Evolutionary conservation across 176 grass and related monocot species (phyloP), one percentile per base, ranked within the genome.

Genomic region (Triticum monococcum): DNA sequence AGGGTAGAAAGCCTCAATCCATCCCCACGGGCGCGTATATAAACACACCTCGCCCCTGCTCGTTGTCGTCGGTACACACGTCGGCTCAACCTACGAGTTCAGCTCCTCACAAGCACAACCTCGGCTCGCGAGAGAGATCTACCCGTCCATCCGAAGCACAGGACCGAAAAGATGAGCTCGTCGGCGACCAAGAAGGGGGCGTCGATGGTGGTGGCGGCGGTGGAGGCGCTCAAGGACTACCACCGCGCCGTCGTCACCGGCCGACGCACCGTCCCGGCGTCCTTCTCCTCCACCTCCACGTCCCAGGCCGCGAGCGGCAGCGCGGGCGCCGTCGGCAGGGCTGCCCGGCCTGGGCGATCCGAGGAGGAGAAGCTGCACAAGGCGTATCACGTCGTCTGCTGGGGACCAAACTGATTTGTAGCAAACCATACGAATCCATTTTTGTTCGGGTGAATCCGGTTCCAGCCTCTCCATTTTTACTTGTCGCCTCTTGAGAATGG

Each of bases 151-250:
- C 54, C 6, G 4, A 12, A 71, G 36, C 36, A 24, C 11, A 14
- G 0, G 37, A 14, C 2, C 28, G 28, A 28, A 5, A 4, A 73
- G 17, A 92, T 92, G 84, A 71, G 79, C 52, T 77, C 36, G 54
- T 61, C 77, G 9, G 20, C 14, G 75, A 63, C 69, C 83, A 94
- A 66, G 76, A 94, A 83, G 50, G 84, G 81, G 17, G 80, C 85
- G 77, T 92, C 89, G 38, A 22, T 92, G 35, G 89, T 92, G 68
- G 93, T 92, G 56, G 89, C 85, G 38, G 76, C 93, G 0, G 86
- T 93, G 76, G 93, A 95, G 86, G 91, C 91, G 68, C 91, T 95
- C 83, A 93, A 95, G 88, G 93, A 95, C 62, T 90, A 91, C 83
- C 84, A 84, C 8, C 85, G 65, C 22, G 75, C 35, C 35, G 5